Conservation (phyloP, 495 filamentous ascomycete species). For the Penicillium dipodomyicola region DNA sequence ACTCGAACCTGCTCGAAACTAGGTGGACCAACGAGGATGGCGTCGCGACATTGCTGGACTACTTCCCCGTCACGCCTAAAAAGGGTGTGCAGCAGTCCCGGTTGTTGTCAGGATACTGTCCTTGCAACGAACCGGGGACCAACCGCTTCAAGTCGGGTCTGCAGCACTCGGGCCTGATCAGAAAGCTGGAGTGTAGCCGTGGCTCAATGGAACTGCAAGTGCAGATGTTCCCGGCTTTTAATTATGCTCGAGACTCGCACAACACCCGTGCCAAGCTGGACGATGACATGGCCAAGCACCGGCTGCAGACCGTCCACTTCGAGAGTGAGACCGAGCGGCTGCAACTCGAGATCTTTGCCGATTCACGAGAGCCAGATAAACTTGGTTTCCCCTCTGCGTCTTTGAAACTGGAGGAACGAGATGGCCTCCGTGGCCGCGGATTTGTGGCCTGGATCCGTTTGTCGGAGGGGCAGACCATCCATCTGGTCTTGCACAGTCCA, state of each 20-base stretch:
- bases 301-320: slow-evolving; percentile 61
- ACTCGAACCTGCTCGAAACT: slow-evolving; percentile 67
- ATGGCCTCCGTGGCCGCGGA: slow-evolving; percentile 56
- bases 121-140: slow-evolving; percentile 31
- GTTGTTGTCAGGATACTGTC: slow-evolving; percentile 38
- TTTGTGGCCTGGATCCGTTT: slow-evolving; percentile 56
- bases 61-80: slow-evolving; percentile 54
- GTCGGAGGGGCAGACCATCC: slow-evolving; percentile 62
- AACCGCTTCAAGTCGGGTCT: slow-evolving; percentile 43
- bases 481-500: slow-evolving; percentile 58
- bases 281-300: slow-evolving; percentile 29
- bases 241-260: slow-evolving; percentile 61
- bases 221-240: slow-evolving; percentile 68
- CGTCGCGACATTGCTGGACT: slow-evolving; percentile 67
- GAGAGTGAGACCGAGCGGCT: slow-evolving; percentile 54
- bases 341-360: slow-evolving; percentile 63
- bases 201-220: slow-evolving; percentile 60
- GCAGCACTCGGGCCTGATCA: slow-evolving; percentile 51
- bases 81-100: slow-evolving; percentile 24
- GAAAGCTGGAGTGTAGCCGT: slow-evolving; percentile 66
- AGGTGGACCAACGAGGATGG: slow-evolving; percentile 70
- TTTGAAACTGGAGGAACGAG: slow-evolving; percentile 51
- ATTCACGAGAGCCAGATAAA: slow-evolving; percentile 52
- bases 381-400: slow-evolving; percentile 44
- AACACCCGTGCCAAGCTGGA: slow-evolving; percentile 34